Conservation (phyloP, 2,329 filamentous ascomycete species). For the Rutstroemia sp. region DNA sequence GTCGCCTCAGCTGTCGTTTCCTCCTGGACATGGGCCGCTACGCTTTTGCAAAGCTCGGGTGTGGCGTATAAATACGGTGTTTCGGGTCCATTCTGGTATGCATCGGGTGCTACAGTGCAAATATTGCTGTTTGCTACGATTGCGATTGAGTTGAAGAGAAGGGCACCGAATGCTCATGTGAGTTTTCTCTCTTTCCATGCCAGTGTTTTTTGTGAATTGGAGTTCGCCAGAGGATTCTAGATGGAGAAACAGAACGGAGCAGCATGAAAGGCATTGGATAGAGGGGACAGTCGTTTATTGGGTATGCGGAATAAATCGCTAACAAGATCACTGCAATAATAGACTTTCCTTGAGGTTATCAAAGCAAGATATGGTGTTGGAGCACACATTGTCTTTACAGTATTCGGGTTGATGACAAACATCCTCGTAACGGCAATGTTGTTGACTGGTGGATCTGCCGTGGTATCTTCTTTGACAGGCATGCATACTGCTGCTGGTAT, state of each 20-base stretch:
- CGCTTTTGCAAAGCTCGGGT: constrained; percentile 69
- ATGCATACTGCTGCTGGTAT: constrained; percentile 63
- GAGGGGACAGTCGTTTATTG: too few relatives aligned
- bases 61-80: constrained; percentile 75
- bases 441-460: constrained; percentile 74
- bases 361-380: constrained; percentile 67
- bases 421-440: constrained; percentile 86
- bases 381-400: constrained; percentile 72
- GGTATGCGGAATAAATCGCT: too few relatives aligned
- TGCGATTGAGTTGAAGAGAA: constrained; percentile 81
- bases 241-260: neutral
- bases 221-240: neutral
- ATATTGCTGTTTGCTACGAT: constrained; percentile 86
- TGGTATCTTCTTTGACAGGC: constrained; percentile 63
- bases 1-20: constrained; percentile 87
- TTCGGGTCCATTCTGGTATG: constrained; percentile 60
- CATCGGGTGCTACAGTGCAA: constrained; percentile 70
- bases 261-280: too few relatives aligned
- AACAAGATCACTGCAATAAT: neutral
- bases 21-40: constrained; percentile 90
- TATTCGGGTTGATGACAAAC: constrained; percentile 78
- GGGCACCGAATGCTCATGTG: constrained; percentile 75
- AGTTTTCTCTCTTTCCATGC: constrained; percentile 7
- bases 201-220: neutral
- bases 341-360: constrained; percentile 73